Evolutionary conservation across 1,139 yeast species (phyloP), one percentile per base, ranked within the genome.

Genomic region (Pichia sp.): DNA sequence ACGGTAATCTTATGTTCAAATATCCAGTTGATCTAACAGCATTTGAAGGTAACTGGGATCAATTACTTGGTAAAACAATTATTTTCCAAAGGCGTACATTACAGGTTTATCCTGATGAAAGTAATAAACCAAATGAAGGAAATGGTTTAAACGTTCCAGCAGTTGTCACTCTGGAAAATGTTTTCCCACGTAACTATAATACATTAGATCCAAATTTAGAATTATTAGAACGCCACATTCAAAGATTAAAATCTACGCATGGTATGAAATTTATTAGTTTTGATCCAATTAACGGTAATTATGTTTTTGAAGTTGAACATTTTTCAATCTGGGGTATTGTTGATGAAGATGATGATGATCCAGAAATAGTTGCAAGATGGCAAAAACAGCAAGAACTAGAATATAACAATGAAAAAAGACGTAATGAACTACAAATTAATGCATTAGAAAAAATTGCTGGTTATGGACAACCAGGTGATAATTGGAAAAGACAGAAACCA

Each of bases 281-380:
- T 59, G 90, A 84, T 56, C 90, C 89, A 1, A 71, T 78, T 24
- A 76, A 78, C n/a, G 86, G 86, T 25, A 65, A 75, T 7, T 89
- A 92, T 89, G 80, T 84, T 0, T 89, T 87, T 63, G 77, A 72
- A 55, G 97, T 92, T 1, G 80, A 84, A 52, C 98, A 92, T 67
- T 92, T 92, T 58, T 87, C 96, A 66, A 76, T 84, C 6, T 92
- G 97, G 96, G 97, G 97, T 4, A 66, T 92, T 39, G 73, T 82
- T 23, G 89, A 82, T 48, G 82, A 78, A 47, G 76, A 71, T 7
- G 78, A 77, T 33, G 73, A 73, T 32, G 80, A 74, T 46, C 71
- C 59, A 6, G 59, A 55, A 28, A 62, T 47, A 65, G 66, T 37
- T 42, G 56, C 45, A 63, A 64, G 40, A 47, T 61, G 48, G 59